A percentile compares a stretch with the other conserved stretches of the same genome.
Conservation (phyloP, 768 basidiomycete species). For the Mycena belliarum region DNA sequence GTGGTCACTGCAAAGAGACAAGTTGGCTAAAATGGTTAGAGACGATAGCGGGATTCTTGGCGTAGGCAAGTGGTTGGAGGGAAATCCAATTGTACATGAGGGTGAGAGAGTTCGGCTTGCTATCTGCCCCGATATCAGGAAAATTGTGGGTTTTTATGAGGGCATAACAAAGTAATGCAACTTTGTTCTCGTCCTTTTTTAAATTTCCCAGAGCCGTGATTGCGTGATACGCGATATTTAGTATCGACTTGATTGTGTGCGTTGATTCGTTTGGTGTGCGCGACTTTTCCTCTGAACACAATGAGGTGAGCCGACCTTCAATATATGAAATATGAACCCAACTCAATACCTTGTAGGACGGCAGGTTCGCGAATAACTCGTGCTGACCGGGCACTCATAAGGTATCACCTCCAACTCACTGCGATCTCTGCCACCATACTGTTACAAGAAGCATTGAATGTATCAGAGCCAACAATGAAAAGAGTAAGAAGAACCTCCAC, state of each 20-base stretch:
- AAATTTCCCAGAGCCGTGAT: background rate
- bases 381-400: background rate
- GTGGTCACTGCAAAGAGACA: conserved; percentile 69
- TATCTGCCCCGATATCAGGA: conserved; percentile 63
- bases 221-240: background rate
- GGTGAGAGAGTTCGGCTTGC: conserved; percentile 68
- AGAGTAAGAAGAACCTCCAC: background rate
- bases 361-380: background rate
- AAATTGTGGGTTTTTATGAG: conserved; percentile 64
- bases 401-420: background rate
- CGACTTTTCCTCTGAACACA: background rate
- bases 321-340: background rate
- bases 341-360: background rate
- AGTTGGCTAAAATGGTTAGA: conserved; percentile 58
- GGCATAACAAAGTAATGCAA: conserved; percentile 26
- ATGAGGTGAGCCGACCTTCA: background rate
- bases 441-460: background rate
- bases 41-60: conserved; percentile 39
- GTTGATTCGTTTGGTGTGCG: no score
- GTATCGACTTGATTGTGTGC: background rate
- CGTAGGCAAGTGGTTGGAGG: conserved; percentile 59
- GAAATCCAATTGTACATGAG: conserved; percentile 52
- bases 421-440: background rate
- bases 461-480: background rate
- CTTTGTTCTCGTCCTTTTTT: background rate